Evolutionary conservation across 2,329 filamentous ascomycete species (phyloP).

Genomic region (Colletotrichum cuscutae): DNA sequence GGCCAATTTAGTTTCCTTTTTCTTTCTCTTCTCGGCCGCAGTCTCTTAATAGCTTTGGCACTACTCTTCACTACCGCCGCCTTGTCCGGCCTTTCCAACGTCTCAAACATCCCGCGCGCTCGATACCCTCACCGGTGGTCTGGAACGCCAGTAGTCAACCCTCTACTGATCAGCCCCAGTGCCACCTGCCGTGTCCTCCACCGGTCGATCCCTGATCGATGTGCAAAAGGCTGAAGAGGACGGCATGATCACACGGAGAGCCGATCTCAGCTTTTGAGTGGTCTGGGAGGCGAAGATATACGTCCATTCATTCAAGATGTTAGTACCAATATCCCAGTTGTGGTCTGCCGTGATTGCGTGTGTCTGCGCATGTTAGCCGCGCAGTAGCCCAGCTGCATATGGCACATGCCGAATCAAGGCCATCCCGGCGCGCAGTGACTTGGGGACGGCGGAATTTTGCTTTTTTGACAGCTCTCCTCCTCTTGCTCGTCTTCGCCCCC

Average conservation of each 20-base stretch:
- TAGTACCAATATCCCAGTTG: not conserved
- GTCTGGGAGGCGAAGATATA: not conserved
- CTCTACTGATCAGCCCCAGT: slow-evolving; percentile 17
- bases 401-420: slow-evolving; percentile 20
- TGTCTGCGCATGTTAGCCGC: not conserved
- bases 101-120: slow-evolving; percentile 6
- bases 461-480: slow-evolving; percentile 18
- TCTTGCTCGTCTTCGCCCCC: slow-evolving; percentile 1
- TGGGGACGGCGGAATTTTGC: slow-evolving; percentile 12
- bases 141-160: slow-evolving; percentile 11
- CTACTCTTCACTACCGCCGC: not conserved
- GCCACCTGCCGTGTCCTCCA: not conserved
- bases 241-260: not conserved
- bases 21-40: not conserved
- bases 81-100: not conserved
- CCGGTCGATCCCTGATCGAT: not conserved
- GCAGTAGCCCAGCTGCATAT: not conserved
- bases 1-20: not conserved
- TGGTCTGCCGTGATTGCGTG: not conserved
- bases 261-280: not conserved
- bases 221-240: not conserved
- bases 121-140: not conserved
- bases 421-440: slow-evolving; percentile 4
- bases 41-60: not conserved
- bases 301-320: no score